These are phyloP conservation scores for Plicaturopsis crispa DNA, from an alignment of 768 basidiomycete genomes.

Conservation along the genomic window DNA sequence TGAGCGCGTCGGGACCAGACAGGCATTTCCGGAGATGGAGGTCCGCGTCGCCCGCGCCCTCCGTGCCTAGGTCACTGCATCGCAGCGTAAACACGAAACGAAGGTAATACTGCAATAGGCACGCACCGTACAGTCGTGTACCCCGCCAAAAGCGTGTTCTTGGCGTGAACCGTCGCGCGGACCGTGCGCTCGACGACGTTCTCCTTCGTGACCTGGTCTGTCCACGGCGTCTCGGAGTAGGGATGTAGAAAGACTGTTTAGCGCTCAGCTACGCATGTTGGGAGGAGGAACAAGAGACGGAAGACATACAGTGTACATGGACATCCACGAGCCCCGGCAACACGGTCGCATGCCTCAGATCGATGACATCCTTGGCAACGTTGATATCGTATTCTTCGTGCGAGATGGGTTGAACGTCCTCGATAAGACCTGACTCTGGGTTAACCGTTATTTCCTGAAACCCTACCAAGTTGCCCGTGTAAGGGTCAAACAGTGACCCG, in stretches of 20 bases:
- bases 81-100: background rate
- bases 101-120: background rate
- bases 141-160: slow-evolving; percentile 48
- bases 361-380: slow-evolving; percentile 27
- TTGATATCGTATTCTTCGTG: slow-evolving; percentile 3
- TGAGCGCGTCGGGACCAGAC: slow-evolving; percentile 35
- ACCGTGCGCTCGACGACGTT: slow-evolving; percentile 50
- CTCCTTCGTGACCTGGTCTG: slow-evolving; percentile 54
- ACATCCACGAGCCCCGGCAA: slow-evolving; percentile 52
- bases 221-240: slow-evolving; percentile 54
- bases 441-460: slow-evolving; percentile 43
- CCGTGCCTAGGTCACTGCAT: slow-evolving; percentile 57
- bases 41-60: slow-evolving; percentile 59
- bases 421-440: slow-evolving; percentile 36
- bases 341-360: slow-evolving; percentile 36
- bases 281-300: background rate
- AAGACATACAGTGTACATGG: slow-evolving; percentile 44
- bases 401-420: slow-evolving; percentile 25
- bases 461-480: slow-evolving; percentile 29
- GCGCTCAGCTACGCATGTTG: background rate
- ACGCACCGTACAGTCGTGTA: slow-evolving; percentile 55
- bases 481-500: slow-evolving; percentile 45
- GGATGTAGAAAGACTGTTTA: slow-evolving; percentile 50
- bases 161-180: slow-evolving; percentile 53
- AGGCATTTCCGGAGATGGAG: slow-evolving; percentile 50